phyloP scores from a whole-genome alignment of 1,284 basidiomycete species.

The Naganishia cerealis region DNA sequence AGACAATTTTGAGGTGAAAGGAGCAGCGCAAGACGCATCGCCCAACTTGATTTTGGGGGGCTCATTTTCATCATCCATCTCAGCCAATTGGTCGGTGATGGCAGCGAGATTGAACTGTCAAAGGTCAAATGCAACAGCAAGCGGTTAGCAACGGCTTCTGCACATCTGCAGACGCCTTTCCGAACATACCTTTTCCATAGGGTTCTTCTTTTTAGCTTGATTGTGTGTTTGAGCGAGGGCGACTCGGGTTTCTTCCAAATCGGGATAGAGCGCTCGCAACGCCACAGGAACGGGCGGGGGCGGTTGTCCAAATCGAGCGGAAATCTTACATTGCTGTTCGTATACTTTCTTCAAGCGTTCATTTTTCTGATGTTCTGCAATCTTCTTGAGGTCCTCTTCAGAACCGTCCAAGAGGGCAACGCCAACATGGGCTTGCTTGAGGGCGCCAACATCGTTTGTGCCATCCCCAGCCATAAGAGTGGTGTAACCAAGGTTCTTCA shows the following conservation, averaged over 20 bases:
- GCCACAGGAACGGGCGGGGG: slow-evolving; percentile 84
- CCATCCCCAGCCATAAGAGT: slow-evolving; percentile 97
- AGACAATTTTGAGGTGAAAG: slow-evolving; percentile 91
- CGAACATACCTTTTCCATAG: slow-evolving; percentile 77
- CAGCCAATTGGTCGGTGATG: slow-evolving; percentile 84
- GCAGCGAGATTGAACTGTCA: slow-evolving; percentile 76
- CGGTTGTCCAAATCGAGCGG: slow-evolving; percentile 80
- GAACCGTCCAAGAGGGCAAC: slow-evolving; percentile 89
- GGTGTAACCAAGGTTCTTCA: slow-evolving; percentile 80
- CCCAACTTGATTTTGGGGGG: slow-evolving; percentile 95
- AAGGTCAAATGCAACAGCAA: not conserved
- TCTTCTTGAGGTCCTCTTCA: slow-evolving; percentile 83
- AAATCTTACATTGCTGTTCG: slow-evolving; percentile 86
- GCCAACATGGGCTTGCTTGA: slow-evolving; percentile 93
- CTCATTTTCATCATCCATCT: slow-evolving; percentile 84
- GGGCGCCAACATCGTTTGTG: slow-evolving; percentile 92
- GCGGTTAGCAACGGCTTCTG: slow-evolving; percentile 26
- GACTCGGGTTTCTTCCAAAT: slow-evolving; percentile 84
- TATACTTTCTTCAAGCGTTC: slow-evolving; percentile 93
- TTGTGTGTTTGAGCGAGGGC: slow-evolving; percentile 67
- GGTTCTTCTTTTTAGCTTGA: slow-evolving; percentile 71
- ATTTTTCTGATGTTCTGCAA: slow-evolving; percentile 82
- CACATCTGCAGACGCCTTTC: not conserved
- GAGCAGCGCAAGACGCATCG: slow-evolving; percentile 91
- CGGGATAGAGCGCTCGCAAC: slow-evolving; percentile 79